These are phyloP conservation scores for Trichoderma atrobrunneum DNA, from an alignment of 2,329 filamentous ascomycete genomes.

Conservation along the genomic window DNA sequence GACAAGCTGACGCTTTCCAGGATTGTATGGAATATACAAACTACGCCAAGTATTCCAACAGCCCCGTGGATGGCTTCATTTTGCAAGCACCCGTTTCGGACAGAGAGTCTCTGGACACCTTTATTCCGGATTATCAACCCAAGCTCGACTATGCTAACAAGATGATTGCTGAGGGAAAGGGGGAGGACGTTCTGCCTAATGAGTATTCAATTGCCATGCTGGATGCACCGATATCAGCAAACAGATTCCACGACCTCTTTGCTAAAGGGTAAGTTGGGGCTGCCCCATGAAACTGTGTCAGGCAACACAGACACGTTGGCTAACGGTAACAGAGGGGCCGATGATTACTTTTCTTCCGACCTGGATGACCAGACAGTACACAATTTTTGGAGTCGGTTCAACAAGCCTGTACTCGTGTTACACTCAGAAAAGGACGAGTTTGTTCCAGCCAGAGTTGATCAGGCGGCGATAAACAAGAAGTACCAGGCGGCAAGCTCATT, in stretches of 20 bases:
- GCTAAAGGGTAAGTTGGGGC: slow-evolving; percentile 46
- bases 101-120: slow-evolving; percentile 57
- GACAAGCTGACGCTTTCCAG: slow-evolving; percentile 31
- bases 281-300: not conserved
- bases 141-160: slow-evolving; percentile 49
- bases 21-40: slow-evolving; percentile 56
- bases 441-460: slow-evolving; percentile 58
- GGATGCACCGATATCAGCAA: slow-evolving; percentile 49
- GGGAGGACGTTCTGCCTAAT: slow-evolving; percentile 53
- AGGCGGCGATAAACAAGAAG: slow-evolving; percentile 51
- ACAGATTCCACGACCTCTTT: slow-evolving; percentile 50
- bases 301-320: not conserved
- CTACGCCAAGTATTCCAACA: slow-evolving; percentile 39
- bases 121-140: slow-evolving; percentile 46
- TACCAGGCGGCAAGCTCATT: slow-evolving; percentile 51
- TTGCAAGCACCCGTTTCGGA: slow-evolving; percentile 80
- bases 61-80: slow-evolving; percentile 70
- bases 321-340: slow-evolving; percentile 57
- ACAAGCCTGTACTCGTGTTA: slow-evolving; percentile 60
- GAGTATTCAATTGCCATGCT: slow-evolving; percentile 42
- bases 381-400: slow-evolving; percentile 63
- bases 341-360: slow-evolving; percentile 87
- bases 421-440: slow-evolving; percentile 66
- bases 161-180: slow-evolving; percentile 55
- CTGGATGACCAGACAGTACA: slow-evolving; percentile 55